Evolutionary conservation across 2,329 filamentous ascomycete genomes (phyloP), one percentile per base, ranked within the genome.

Genomic region (Aspergillus glaucus): DNA sequence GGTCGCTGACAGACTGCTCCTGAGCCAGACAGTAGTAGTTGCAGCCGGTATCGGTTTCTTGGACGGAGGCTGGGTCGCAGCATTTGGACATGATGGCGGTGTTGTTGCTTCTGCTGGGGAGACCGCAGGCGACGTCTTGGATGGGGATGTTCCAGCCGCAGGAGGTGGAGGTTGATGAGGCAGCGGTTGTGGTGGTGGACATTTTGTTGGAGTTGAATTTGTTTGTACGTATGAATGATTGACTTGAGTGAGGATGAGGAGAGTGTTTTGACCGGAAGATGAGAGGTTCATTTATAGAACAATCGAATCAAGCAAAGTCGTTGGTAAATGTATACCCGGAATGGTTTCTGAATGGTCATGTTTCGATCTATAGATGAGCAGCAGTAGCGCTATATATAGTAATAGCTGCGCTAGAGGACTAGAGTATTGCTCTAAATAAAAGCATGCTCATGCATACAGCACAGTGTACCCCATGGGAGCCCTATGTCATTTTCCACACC

Each of bases 21-120:
- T 60, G 46, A 1, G 59, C 54, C 2, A 60, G 51, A 19, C 59
- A 60, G 48, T 60, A 60, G 45, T 57, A 59, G 47, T 59, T 55
- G 43, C 59, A 61, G 47, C 49, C 44, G 24, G 24, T 9, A 14
- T 51, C 49, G 36, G 59, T 60, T 28, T 56, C 54, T 28, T 56
- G 50, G 30, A 60, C 53, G 9, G 50, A 48, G 6, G 56, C 55
- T 7, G 53, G 44, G 40, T 48, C 51, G 42, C 55, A 60, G 49
- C 57, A 60, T 36, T 50, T 49, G 21, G 40, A 56, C 57, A 57
- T 61, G 17, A 60, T 52, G 21, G 52, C 47, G 9, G 51, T 54
- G 50, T 55, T 54, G 51, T 53, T 55, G 46, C 49, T 43, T 19
- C 45, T 43, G 17, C 54, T 60, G 7, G 57, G 52, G 57, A 61